Evolutionary conservation across 2,329 filamentous ascomycete genomes (phyloP).

Genomic region (Aspergillus japonicus): DNA sequence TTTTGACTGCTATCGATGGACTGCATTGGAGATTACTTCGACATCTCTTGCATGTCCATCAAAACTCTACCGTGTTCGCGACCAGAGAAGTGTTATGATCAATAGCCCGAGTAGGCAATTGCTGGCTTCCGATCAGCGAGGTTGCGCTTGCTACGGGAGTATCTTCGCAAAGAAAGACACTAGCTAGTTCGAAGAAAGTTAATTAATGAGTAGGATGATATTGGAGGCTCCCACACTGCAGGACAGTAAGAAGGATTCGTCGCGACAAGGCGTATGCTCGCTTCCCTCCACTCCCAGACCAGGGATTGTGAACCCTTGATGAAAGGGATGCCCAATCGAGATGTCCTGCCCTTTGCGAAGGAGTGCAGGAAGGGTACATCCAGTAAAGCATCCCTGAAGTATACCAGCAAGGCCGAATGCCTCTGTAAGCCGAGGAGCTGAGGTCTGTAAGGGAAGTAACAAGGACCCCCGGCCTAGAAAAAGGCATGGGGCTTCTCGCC

Average conservation of each 20-base stretch:
- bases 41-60: not conserved
- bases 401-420: not conserved
- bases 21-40: not conserved
- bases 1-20: not conserved
- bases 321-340: not conserved
- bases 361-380: not conserved
- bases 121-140: not conserved
- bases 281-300: not conserved
- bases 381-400: not conserved
- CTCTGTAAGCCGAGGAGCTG: not conserved
- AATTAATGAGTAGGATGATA: too few species aligned
- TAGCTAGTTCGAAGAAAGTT: not conserved
- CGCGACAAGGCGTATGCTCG: not conserved
- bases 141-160: not conserved
- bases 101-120: not conserved
- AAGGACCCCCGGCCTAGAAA: not conserved
- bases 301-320: slow-evolving; percentile 1
- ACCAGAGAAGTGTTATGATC: not conserved
- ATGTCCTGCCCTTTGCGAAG: not conserved
- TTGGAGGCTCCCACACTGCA: too few species aligned
- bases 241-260: not conserved
- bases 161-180: not conserved
- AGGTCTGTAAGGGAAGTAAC: not conserved
- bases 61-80: not conserved
- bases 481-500: too few species aligned